Evolutionary conservation across 140 eudicot genomes (phyloP), one percentile per base, ranked within the genome.

Genomic region (Ambrosia hybrid): DNA sequence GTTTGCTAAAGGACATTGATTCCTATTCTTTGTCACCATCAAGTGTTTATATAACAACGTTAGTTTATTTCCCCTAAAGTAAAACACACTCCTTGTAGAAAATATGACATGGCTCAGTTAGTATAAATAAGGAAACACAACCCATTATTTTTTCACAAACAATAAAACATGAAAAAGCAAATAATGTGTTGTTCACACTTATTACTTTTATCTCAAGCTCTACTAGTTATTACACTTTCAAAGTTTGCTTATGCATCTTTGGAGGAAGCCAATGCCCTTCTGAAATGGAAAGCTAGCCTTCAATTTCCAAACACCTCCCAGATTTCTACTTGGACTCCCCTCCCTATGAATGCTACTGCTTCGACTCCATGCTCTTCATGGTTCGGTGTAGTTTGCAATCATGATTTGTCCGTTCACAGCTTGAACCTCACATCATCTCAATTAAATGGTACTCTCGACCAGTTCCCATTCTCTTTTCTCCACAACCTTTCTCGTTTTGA

Each of bases 231-330:
- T 8, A 13, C 67, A 9, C 15, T 36, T 8, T 17, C 48, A 30
- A 9, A 36, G 7, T 66, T 21, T 43, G 48, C 62, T 51, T 68
- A 12, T 30, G 62, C 62, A 21, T 51, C 41, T 49, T 49, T 16
- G 0, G 48, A 30, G 9, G 62, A n/a, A 34, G 33, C 34, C 5
- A 33, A 51, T 51, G 73, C 62, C 9, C 73, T 68, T 38, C 62
- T 68, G 4, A 51, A 68, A 51, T 68, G 73, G 62, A 68, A 68
- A 68, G 56, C 71, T 15, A 66, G 57, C 45, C 71, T 66, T 15
- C 56, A 66, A 66, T 2, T 7, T 48, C 56, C 37, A 66, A 66
- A 58, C 64, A 58, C 16, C 61, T 15, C 37, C 39, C 9, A 0
- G 1, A 2, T 58, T 9, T 57, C 64, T 1, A 16, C 61, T 56